phyloP scores from a whole-genome alignment of 2,329 filamentous ascomycete genomes.

The Ilyonectria robusta region DNA sequence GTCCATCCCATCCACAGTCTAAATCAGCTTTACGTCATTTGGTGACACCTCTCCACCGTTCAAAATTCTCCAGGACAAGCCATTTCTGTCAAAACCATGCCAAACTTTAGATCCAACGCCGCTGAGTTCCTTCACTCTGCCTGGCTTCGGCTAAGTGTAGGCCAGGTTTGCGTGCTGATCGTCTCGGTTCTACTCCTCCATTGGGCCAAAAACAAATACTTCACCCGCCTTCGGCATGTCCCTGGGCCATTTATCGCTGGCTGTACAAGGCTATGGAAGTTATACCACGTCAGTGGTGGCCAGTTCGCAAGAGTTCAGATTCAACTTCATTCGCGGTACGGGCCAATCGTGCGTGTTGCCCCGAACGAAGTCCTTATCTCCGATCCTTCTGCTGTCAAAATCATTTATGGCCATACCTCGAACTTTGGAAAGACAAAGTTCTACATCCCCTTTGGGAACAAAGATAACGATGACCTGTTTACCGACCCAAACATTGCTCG shows the following conservation, averaged over 20 bases:
- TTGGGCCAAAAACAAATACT: neutral
- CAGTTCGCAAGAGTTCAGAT: conserved; percentile 12
- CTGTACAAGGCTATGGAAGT: conserved; percentile 21
- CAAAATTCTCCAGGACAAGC: too few relatives aligned
- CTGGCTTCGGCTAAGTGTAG: too few relatives aligned
- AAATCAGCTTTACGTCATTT: too few relatives aligned
- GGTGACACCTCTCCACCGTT: too few relatives aligned
- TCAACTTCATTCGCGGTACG: conserved; percentile 14
- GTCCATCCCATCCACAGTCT: too few relatives aligned
- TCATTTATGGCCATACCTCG: conserved; percentile 13
- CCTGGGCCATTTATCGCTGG: conserved; percentile 22
- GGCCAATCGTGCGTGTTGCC: conserved; percentile 15
- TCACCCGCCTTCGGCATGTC: conserved; percentile 4
- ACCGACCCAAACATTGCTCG: conserved; percentile 14
- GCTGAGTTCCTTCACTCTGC: too few relatives aligned
- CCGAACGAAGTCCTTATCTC: conserved; percentile 20
- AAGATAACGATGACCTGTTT: conserved; percentile 20
- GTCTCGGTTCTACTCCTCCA: neutral
- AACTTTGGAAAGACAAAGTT: conserved; percentile 16
- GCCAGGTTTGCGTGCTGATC: neutral
- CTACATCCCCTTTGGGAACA: conserved; percentile 11
- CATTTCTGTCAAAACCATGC: too few relatives aligned
- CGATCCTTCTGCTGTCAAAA: conserved; percentile 16
- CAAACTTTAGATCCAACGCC: too few relatives aligned
- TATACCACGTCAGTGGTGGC: conserved; percentile 5